These are phyloP conservation scores for Mortierella sp. DNA, from an alignment of 371 early-diverging fungal species.

Conservation along the genomic window DNA sequence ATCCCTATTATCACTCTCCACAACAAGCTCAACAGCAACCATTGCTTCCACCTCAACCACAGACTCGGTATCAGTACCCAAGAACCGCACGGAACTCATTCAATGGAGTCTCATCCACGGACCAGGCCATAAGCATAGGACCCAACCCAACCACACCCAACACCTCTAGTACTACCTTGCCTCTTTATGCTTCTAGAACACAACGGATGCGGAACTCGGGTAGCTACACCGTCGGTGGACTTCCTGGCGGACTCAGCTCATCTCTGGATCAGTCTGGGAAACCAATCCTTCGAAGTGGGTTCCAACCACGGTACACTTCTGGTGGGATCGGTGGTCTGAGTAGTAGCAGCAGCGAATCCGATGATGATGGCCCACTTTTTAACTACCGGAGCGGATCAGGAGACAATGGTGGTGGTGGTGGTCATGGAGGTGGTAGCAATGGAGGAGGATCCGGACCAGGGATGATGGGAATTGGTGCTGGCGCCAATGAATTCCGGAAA, in stretches of 20 bases:
- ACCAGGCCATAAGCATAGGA: no score
- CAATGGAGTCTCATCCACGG: constrained; percentile 6
- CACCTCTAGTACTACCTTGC: constrained; percentile 13
- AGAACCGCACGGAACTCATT: constrained; percentile 7
- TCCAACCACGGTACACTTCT: constrained; percentile 25
- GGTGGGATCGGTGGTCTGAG: constrained; percentile 25
- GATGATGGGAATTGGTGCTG: constrained; percentile 6
- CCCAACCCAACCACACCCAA: not conserved
- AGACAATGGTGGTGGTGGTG: constrained; percentile 8
- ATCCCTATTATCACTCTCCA: not conserved
- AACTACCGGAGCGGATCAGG: no score
- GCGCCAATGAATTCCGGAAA: constrained; percentile 6
- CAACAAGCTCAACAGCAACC: constrained; percentile 5
- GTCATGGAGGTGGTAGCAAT: constrained; percentile 11
- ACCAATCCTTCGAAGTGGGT: constrained; percentile 29
- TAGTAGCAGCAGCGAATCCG: constrained; percentile 34
- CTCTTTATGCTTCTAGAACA: constrained; percentile 45
- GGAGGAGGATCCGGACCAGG: constrained; percentile 6
- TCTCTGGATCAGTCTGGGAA: constrained; percentile 42
- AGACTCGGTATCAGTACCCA: constrained; percentile 52
- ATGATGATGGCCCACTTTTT: constrained; percentile 35
- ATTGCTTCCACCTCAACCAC: constrained; percentile 28
- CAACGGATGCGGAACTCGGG: constrained; percentile 36
- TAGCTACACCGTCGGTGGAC: no score
- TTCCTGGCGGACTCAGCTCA: constrained; percentile 20